Evolutionary conservation across 1,139 yeast genomes (phyloP), one percentile per base, ranked within the genome.

Genomic region (Sugiyamaella grinbergsii): DNA sequence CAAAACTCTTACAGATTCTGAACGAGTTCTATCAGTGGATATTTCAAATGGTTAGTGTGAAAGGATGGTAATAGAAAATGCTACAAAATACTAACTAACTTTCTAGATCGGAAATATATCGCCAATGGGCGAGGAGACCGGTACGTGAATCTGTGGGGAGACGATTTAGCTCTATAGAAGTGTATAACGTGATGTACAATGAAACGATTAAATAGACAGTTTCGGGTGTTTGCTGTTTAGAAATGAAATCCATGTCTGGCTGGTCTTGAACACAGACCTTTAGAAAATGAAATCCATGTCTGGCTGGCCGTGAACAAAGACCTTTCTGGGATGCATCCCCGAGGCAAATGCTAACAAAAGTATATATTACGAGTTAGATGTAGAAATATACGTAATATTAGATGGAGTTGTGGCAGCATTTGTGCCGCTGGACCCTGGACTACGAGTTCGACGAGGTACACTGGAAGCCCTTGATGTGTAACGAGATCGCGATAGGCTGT

Each of bases 121-220:
- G 76, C 80, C 1, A 80, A 86, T 55, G 77, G 89, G 52, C 93
- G 96, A 18, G 89, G 95, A 95, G 96, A 89, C 66, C 76, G 94
- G 54, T 75, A 86, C 18, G 75, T 87, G 2, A 85, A 83, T 62
- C 50, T 83, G 39, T 87, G 90, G 88, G 59, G 49, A 6, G 47
- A 45, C 31, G 49, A 49, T 8, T 33, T 33, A 19, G 36, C 47
- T 18, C 13, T 36, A 11, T 44, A 44, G 36, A 24, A 24, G 8
- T 6, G 4, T 39, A 39, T 23, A 5, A n/a, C n/a, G n/a, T n/a
- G n/a, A n/a, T 29, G 13, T 5, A 5, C 16, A 41, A 29, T 42
- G 20, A 11, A 42, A 22, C 20, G 26, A 24, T 24, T 13, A 15
- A 23, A 26, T 34, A 16, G 10, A 32, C 20, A 15, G 8, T n/a